Evolutionary conservation across 2,329 filamentous ascomycete species (phyloP), one percentile per base, ranked within the genome.

Genomic region (Colletotrichum tanaceti): DNA sequence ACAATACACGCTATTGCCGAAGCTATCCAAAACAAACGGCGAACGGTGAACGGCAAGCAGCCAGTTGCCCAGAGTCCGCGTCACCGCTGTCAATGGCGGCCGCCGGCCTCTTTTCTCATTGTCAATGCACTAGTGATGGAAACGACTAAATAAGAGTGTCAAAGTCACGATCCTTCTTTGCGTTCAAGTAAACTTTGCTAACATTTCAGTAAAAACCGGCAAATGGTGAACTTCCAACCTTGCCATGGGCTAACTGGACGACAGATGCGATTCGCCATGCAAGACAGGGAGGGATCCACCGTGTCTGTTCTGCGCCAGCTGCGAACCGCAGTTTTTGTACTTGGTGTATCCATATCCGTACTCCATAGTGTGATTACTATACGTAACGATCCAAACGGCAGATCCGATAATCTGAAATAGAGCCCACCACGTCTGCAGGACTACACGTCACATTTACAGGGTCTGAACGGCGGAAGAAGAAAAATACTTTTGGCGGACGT

Each of bases 361-460:
- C 32, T 35, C 32, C 32, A 9, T 10, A 35, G 32, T 35, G 32
- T 10, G 10, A 35, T 35, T 35, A 35, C 32, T 32, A 32, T 7
- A 9, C 28, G 28, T 2, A 28, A 49, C 20, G 35, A 28, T 35
- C 39, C 32, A 61, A 39, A 39, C 22, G 20, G 46, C 58, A 38
- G 43, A 14, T 44, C 22, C 54, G 39, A 4, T 11, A 55, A 38
- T n/a, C 7, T 5, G 24, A 52, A 41, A 28, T 18, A 44, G 44
- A 58, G 11, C 53, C 38, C 55, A 53, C 28, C 55, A 53, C 20
- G 47, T 47, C 50, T 43, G 43, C 58, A 66, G 58, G 50, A 43
- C 55, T 46, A 58, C 63, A 70, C 63, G 63, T 63, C 63, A 62
- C 44, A 68, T 39, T 58, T 63, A 63, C 63, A 70, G 58, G 67